A percentile compares a stretch with the other conserved stretches of the same genome.
Conservation (phyloP, 116 monocot species). For the Cymodocea nodosa region DNA sequence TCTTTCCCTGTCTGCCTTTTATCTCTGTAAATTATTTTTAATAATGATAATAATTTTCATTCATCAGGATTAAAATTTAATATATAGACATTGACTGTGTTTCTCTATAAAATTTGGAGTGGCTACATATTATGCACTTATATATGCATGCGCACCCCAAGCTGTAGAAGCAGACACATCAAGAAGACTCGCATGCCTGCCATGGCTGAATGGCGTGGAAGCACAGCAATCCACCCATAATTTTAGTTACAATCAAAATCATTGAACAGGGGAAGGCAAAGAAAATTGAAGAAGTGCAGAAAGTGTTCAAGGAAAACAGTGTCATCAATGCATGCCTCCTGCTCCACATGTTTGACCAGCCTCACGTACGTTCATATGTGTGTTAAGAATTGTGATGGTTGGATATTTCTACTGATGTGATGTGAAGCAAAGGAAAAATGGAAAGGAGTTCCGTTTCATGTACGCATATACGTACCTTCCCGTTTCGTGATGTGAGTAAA, state of each 20-base stretch:
- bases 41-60: too few species aligned
- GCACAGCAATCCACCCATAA: background rate
- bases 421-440: background rate
- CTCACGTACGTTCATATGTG: background rate
- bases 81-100: too few species aligned
- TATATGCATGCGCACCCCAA: background rate
- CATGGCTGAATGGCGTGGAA: background rate
- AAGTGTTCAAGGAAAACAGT: background rate
- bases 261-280: background rate
- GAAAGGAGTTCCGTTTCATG: background rate
- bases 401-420: background rate
- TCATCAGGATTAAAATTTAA: too few species aligned
- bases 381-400: background rate
- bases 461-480: too few species aligned
- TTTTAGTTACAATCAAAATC: background rate
- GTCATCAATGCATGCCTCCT: background rate
- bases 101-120: background rate
- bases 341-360: background rate
- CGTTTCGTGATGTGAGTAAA: too few species aligned
- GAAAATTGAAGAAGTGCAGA: background rate
- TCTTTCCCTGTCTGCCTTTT: background rate
- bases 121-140: too few species aligned
- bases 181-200: background rate
- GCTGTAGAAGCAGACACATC: conserved; percentile 1
- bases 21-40: too few species aligned